A percentile compares a stretch with the other conserved stretches of the same genome.
phyloP scores from a whole-genome alignment of 441 rosid genomes.

The Erodium chrysanthum region DNA sequence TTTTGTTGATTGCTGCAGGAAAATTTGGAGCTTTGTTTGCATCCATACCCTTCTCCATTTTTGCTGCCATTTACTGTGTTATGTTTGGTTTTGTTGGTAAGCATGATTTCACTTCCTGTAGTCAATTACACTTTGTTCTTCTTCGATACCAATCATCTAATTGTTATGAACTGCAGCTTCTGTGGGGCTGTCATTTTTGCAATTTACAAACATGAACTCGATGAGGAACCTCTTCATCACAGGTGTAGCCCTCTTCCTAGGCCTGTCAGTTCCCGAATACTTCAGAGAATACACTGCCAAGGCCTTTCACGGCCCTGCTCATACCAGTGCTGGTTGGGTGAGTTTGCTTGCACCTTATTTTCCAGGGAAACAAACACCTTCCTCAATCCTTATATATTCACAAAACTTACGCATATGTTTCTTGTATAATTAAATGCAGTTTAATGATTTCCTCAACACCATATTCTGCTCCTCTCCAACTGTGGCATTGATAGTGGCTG shows the following conservation, averaged over 20 bases:
- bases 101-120: slow-evolving; percentile 9
- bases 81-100: slow-evolving; percentile 89
- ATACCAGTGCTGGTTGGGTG: slow-evolving; percentile 87
- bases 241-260: slow-evolving; percentile 83
- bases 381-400: background rate
- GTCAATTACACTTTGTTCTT: background rate
- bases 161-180: slow-evolving; percentile 41
- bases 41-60: slow-evolving; percentile 90
- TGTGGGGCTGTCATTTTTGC: slow-evolving; percentile 89
- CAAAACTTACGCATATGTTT: background rate
- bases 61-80: slow-evolving; percentile 85
- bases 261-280: slow-evolving; percentile 81
- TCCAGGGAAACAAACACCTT: background rate
- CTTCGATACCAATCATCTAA: slow-evolving; percentile 3
- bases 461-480: slow-evolving; percentile 91
- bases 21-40: slow-evolving; percentile 95
- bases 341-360: slow-evolving; percentile 14
- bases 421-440: slow-evolving; percentile 36
- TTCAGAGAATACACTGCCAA: slow-evolving; percentile 69
- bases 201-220: slow-evolving; percentile 99
- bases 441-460: slow-evolving; percentile 93
- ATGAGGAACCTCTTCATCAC: slow-evolving; percentile 84
- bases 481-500: slow-evolving; percentile 67
- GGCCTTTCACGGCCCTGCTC: slow-evolving; percentile 91
- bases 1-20: slow-evolving; percentile 35